Percentiles rank a stretch among this genome's conserved stretches.
These are phyloP conservation scores for Flaveria brownii DNA, from an alignment of 129 eudicot genomes.

Conservation along the genomic window DNA sequence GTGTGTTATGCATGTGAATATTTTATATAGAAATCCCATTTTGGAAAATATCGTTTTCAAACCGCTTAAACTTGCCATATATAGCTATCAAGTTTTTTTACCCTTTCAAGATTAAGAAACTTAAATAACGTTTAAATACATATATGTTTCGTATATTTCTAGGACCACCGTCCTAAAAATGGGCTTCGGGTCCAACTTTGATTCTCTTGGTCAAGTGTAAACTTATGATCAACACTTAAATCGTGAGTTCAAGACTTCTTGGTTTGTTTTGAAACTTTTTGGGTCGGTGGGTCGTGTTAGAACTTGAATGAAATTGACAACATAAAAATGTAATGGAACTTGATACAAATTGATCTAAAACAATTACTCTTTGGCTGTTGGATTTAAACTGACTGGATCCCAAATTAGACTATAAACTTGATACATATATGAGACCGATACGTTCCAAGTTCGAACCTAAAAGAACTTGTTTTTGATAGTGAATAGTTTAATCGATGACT, in stretches of 20 bases:
- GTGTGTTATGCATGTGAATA: not conserved
- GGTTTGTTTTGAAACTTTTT: not conserved
- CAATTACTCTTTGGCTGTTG: not conserved
- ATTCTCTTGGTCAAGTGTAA: slow-evolving; percentile 9
- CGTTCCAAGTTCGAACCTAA: not conserved
- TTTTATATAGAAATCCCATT: not conserved
- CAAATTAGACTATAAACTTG: not conserved
- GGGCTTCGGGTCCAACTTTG: slow-evolving; percentile 26
- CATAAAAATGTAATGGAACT: not conserved
- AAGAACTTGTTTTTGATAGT: not conserved
- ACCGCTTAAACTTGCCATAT: not conserved
- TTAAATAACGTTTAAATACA: slow-evolving; percentile 12
- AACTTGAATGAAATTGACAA: too few species aligned
- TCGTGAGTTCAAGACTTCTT: not conserved
- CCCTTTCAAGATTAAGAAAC: not conserved
- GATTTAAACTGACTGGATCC: not conserved
- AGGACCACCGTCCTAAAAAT: slow-evolving; percentile 8
- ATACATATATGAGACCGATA: not conserved
- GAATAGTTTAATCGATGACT: not conserved
- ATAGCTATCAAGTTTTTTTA: not conserved
- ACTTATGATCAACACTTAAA: not conserved
- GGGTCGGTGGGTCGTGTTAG: not conserved
- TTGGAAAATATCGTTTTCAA: not conserved
- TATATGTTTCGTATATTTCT: not conserved
- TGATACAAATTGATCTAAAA: not conserved